Base-by-base conservation (phyloP, 345 rosid genomes). In the Turritis glabra region DNA sequence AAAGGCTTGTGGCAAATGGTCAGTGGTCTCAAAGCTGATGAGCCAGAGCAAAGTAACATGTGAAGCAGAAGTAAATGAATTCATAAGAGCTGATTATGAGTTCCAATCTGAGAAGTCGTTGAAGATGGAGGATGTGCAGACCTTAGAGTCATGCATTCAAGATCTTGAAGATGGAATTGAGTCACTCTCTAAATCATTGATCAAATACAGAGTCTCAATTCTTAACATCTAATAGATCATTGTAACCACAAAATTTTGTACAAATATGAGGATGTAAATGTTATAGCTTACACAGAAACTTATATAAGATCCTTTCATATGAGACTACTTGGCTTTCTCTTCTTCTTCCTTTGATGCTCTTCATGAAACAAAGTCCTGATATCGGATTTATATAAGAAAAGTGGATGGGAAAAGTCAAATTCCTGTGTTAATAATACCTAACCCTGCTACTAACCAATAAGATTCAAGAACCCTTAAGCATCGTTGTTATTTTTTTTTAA, bases 131-230 rank as follows among this genome's bases (percentile, higher is more conserved):
- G 53, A 74, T 30, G 70, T 80, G 12, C 66, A 77, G 56, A 74
- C 38, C 22, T 29, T 79, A 13, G 85, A 85, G 48, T 53, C 64
- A 18, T 67, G 79, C 79, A 64, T 85, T 75, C 82, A 82, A 65
- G 85, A 85, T 67, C 79, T 89, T 23, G 85, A 84, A 80, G 79
- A 73, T 40, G 89, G 80, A 46, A 60, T 81, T 7, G 80, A 86
- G 30, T 44, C 58, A 72, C 79, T 85, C 64, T 72, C 67, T 8
- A 79, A 85, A 53, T 64, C 74, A 22, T 21, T 82, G 71, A 89
- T 81, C 69, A 82, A 83, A 75, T 63, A 79, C 23, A 74, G 81
- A 68, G 83, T 73, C 29, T 81, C 83, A 18, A 40, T 81, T 62
- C 86, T 84, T 33, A 86, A 84, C 77, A 82, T 79, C 56, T 51